Evolutionary conservation across 1,284 basidiomycete species (phyloP), one percentile per base, ranked within the genome.

Genomic region (Porodaedalea pini): DNA sequence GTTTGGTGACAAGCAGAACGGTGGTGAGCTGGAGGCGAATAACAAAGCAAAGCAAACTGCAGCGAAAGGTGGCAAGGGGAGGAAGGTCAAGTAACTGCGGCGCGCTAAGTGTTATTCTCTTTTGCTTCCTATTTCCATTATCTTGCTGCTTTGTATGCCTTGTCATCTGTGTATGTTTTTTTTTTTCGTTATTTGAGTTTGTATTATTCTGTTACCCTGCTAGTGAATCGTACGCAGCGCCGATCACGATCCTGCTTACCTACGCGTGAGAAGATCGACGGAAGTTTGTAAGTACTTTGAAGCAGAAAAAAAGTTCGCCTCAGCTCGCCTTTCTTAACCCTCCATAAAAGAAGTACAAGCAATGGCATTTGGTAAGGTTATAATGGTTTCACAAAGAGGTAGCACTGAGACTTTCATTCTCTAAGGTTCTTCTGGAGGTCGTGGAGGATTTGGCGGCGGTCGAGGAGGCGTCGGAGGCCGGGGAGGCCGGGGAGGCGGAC

Each of bases 381-480:
- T 15, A 7, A 40, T 34, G n/a, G 31, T 2, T 39, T 3, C 34
- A 40, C 17, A 31, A 8, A 19, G 29, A 48, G 32, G 15, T 31
- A 31, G 10, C 19, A 37, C 34, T 49, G 7, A 25, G 13, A 11
- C 21, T 7, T 27, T 40, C 15, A 41, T 48, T 25, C 21, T 29
- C 50, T 27, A 55, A 71, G 82, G 81, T 59, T 78, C 73, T 48
- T 73, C 75, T 58, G 75, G 76, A 62, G 77, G 78, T 31, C 67
- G 75, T 27, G 75, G 76, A 62, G 73, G 73, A 54, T 67, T 67
- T 51, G 69, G 71, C 40, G 62, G 64, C 19, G 41, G 64, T 25
- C 21, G 45, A n/a, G n/a, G n/a, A 21, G 56, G 65, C 17, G 60
- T 62, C 37, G 57, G 58, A 19, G 59, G 45, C 10, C 53, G 51